Conservation (phyloP, 768 basidiomycete species). For the Termitomyces sp. region DNA sequence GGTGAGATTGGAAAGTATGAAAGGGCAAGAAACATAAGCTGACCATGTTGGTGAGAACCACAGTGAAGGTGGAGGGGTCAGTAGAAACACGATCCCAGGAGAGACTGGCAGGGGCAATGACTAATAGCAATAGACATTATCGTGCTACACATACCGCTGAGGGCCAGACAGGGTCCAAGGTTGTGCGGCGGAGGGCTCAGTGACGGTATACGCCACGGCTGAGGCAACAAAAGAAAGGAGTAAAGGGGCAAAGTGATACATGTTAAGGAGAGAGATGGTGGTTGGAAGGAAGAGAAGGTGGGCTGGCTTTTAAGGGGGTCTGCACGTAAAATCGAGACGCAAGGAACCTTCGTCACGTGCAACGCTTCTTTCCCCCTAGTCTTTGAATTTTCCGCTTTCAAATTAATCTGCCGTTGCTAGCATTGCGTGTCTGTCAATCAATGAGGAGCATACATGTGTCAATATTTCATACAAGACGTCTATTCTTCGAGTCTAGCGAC, state of each 20-base stretch:
- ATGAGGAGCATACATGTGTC: conserved; percentile 8
- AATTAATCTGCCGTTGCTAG: neutral
- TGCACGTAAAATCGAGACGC: conserved; percentile 14
- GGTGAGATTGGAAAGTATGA: neutral
- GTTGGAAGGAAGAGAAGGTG: conserved; percentile 9
- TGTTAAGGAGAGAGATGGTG: conserved; percentile 18
- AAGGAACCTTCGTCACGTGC: conserved; percentile 15
- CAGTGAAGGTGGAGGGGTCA: conserved; percentile 67
- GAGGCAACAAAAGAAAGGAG: conserved; percentile 51
- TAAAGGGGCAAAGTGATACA: conserved; percentile 40
- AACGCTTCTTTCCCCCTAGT: conserved; percentile 7
- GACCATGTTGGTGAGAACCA: conserved; percentile 64
- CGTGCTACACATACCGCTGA: conserved; percentile 34
- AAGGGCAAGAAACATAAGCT: conserved; percentile 13
- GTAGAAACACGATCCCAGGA: conserved; percentile 64
- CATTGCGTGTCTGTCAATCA: neutral
- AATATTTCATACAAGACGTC: conserved; percentile 1
- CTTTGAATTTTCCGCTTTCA: neutral
- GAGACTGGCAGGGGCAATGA: conserved; percentile 31
- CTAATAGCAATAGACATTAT: neutral
- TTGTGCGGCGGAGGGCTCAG: conserved; percentile 37
- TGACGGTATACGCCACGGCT: conserved; percentile 62
- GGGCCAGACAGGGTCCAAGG: conserved; percentile 59
- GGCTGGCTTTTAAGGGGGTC: conserved; percentile 19
- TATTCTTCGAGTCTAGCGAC: conserved; percentile 1